Evolutionary conservation across 164 flowering plant species (phyloP).

Genomic region (Cinnamomum micranthum): DNA sequence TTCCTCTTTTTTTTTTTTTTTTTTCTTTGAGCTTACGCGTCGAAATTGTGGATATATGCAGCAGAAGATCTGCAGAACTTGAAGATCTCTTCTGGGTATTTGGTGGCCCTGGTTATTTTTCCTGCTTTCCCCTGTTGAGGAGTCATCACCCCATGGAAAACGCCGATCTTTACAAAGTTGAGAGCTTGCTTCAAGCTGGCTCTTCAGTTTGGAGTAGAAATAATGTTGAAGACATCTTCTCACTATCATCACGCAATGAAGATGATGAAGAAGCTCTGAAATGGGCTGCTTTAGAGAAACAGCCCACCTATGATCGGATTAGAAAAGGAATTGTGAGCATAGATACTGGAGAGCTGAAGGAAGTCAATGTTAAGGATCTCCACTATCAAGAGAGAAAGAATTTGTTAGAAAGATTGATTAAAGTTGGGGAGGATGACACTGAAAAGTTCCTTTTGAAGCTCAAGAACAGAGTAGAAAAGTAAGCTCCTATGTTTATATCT

Average conservation of each 20-base stretch:
- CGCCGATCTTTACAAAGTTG: neutral
- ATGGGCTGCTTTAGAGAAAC: conserved; percentile 53
- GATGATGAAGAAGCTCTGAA: conserved; percentile 44
- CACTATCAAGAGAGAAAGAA: conserved; percentile 31
- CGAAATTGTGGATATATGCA: neutral
- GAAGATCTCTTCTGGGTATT: neutral
- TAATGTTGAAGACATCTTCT: conserved; percentile 24
- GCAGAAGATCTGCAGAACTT: neutral
- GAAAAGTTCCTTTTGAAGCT: conserved; percentile 63
- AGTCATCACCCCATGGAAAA: neutral
- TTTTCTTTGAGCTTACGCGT: neutral
- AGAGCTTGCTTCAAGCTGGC: neutral
- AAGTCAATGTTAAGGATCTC: conserved; percentile 33
- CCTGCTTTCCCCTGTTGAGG: neutral
- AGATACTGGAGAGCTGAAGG: conserved; percentile 17
- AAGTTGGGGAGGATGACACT: conserved; percentile 54
- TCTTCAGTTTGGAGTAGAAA: conserved; percentile 11
- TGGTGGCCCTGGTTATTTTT: neutral
- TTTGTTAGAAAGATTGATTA: conserved; percentile 51
- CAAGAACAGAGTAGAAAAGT: conserved; percentile 38
- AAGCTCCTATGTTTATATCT: neutral
- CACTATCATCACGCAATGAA: conserved; percentile 29
- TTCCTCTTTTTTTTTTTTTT: neutral
- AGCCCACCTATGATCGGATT: conserved; percentile 39
- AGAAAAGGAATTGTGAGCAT: conserved; percentile 32